phyloP scores from a whole-genome alignment of 352 stramenopile species.

The Pythium vanterpoolii region DNA sequence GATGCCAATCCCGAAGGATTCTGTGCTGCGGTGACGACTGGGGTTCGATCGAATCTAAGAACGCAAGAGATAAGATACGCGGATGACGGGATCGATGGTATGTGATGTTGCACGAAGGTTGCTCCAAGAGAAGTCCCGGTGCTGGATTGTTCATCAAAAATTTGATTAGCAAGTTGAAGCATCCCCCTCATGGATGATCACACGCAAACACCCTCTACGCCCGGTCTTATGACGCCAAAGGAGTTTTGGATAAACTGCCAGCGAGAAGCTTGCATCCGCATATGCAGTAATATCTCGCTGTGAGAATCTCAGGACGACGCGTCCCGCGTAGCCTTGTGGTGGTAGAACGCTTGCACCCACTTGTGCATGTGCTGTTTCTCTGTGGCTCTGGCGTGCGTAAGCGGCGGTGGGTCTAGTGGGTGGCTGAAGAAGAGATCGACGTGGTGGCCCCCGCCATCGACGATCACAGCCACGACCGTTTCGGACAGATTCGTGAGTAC shows the following conservation, averaged over 20 bases:
- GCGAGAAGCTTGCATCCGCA: neutral
- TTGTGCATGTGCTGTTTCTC: slow-evolving; percentile 79
- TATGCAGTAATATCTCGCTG: no score
- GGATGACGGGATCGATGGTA: neutral
- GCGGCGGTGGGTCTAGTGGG: slow-evolving; percentile 70
- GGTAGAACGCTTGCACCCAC: slow-evolving; percentile 49
- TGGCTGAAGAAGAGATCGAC: slow-evolving; percentile 92
- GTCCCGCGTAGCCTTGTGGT: neutral
- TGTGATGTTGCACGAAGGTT: slow-evolving; percentile 4
- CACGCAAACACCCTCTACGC: neutral
- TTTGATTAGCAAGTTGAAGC: neutral
- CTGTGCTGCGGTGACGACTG: neutral
- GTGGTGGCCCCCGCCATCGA: slow-evolving; percentile 84
- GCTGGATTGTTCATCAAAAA: neutral
- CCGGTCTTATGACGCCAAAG: neutral
- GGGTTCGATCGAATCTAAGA: slow-evolving; percentile 3
- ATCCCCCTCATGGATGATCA: neutral
- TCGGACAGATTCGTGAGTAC: slow-evolving; percentile 73
- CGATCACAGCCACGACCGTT: slow-evolving; percentile 64
- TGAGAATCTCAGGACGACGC: neutral
- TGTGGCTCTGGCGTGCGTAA: slow-evolving; percentile 59
- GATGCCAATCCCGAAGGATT: neutral
- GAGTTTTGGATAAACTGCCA: neutral
- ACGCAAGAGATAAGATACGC: neutral
- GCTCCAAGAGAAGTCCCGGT: neutral